Conservation (phyloP, 192 early-diverging fungal genomes). For the Phycomyces blakesleeanus region DNA sequence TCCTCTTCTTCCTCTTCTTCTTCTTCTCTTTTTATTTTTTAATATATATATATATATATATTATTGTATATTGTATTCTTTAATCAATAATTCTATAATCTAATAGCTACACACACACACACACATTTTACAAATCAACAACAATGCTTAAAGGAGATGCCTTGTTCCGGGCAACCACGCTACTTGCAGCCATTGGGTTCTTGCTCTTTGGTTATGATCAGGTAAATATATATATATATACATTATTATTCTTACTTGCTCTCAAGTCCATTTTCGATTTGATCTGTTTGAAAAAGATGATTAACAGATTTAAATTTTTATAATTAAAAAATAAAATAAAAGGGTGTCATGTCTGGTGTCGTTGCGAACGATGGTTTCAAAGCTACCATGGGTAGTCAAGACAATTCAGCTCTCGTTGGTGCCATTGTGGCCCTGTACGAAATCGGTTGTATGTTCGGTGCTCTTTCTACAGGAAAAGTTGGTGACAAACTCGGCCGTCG, state of each 20-base stretch:
- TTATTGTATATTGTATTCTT: too few species aligned
- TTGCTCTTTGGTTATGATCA: constrained; percentile 40
- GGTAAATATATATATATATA: too few species aligned
- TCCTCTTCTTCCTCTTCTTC: too few species aligned
- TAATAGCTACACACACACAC: too few species aligned
- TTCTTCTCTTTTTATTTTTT: too few species aligned
- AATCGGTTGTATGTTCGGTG: constrained; percentile 37
- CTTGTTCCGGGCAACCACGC: constrained; percentile 57
- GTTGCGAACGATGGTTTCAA: constrained; percentile 23
- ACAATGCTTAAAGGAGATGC: constrained; percentile 33
- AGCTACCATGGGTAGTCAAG: constrained; percentile 20
- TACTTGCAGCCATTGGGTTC: constrained; percentile 32
- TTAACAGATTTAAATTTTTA: neutral
- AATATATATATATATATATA: too few species aligned
- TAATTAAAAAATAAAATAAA: too few species aligned
- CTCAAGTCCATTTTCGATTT: neutral
- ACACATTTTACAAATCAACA: too few species aligned
- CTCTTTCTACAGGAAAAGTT: constrained; percentile 24
- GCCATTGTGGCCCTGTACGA: constrained; percentile 35
- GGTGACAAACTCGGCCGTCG: constrained; percentile 30
- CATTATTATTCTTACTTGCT: neutral
- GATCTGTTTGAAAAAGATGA: neutral
- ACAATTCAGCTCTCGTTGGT: constrained; percentile 26
- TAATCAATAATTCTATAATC: too few species aligned
- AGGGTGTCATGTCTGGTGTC: constrained; percentile 37